These are phyloP conservation scores for Lizanozyma gosingica DNA, from an alignment of 1,139 yeast genomes.

Conservation along the genomic window DNA sequence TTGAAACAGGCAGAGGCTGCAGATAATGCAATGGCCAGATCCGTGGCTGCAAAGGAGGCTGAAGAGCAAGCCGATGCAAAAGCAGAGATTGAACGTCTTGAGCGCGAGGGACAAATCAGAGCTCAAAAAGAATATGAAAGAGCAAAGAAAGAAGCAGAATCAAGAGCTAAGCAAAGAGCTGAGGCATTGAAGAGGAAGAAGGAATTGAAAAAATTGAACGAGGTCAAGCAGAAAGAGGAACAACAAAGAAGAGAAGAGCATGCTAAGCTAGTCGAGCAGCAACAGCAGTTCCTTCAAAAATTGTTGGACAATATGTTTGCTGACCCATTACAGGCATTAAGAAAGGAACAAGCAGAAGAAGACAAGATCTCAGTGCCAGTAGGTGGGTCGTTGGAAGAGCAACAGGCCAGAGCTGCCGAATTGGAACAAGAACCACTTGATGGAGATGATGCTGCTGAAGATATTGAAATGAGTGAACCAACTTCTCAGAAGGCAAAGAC, in stretches of 20 bases:
- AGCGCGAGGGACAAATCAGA: not conserved
- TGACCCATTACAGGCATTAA: slow-evolving; percentile 1
- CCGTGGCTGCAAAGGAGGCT: slow-evolving; percentile 10
- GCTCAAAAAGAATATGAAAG: slow-evolving; percentile 5
- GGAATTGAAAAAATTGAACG: slow-evolving; percentile 7
- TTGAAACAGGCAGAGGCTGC: slow-evolving; percentile 7
- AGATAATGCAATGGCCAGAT: slow-evolving; percentile 6
- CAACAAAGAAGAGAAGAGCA: slow-evolving; percentile 8
- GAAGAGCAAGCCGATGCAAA: slow-evolving; percentile 10
- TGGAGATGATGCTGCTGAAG: not conserved
- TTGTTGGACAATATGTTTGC: slow-evolving; percentile 10
- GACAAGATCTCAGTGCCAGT: slow-evolving; percentile 1
- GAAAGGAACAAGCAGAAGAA: slow-evolving; percentile 1
- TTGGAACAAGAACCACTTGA: not conserved
- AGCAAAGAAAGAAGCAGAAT: slow-evolving; percentile 5
- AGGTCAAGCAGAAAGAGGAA: slow-evolving; percentile 8
- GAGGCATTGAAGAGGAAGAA: slow-evolving; percentile 7
- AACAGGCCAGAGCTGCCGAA: not conserved
- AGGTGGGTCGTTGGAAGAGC: slow-evolving; percentile 1
- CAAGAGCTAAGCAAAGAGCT: slow-evolving; percentile 9
- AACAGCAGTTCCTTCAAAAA: slow-evolving; percentile 15
- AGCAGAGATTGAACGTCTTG: slow-evolving; percentile 3
- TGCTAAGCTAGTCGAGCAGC: slow-evolving; percentile 6
- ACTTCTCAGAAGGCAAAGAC: not conserved
- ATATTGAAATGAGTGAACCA: not conserved